Evolutionary conservation across 2,329 filamentous ascomycete genomes (phyloP), one percentile per base, ranked within the genome.

Genomic region (Penicillium digitatum): DNA sequence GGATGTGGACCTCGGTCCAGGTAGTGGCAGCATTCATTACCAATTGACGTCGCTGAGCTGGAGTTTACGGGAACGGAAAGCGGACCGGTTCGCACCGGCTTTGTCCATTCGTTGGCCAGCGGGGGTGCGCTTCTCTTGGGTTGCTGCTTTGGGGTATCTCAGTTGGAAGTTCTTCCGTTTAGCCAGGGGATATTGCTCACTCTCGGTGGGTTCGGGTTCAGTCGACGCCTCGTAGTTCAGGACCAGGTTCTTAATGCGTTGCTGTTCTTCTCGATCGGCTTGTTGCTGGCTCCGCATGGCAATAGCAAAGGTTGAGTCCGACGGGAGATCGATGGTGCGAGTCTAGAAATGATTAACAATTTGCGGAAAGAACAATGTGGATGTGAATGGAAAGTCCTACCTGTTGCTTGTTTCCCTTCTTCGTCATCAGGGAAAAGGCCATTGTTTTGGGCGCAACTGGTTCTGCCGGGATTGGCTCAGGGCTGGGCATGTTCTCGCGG

Each of bases 21-120:
- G 40, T 22, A 32, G 20, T 31, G 22, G 24, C 26, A 22, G 34
- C 37, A 35, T 32, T 55, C 62, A 79, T 78, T 93, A 96, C 94
- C 94, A 99, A 74, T 99, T 93, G 73, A 99, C 90, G 75, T 99
- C 94, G 74, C 90, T 96, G 56, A 97, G 83, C 72, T 97, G 93
- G 57, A 99, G 80, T 75, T 95, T 95, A 67, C 94, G 85, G 55
- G 89, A 86, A 61, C 92, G 87, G 72, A 96, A 91, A 56, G 87
- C 86, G 68, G 82, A 84, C 52, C 88, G 86, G 63, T 87, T 87
- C 63, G 77, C 78, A 56, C 81, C 81, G 40, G 81, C 78, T 67
- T 83, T 85, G 64, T 86, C 82, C 49, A 73, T 62, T 55, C 70
- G 72, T 48, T 76, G 72, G 79, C 75, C 64, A 61, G 71, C 64